Evolutionary conservation across 1,284 basidiomycete genomes (phyloP).

Genomic region (Megacollybia platyphylla): DNA sequence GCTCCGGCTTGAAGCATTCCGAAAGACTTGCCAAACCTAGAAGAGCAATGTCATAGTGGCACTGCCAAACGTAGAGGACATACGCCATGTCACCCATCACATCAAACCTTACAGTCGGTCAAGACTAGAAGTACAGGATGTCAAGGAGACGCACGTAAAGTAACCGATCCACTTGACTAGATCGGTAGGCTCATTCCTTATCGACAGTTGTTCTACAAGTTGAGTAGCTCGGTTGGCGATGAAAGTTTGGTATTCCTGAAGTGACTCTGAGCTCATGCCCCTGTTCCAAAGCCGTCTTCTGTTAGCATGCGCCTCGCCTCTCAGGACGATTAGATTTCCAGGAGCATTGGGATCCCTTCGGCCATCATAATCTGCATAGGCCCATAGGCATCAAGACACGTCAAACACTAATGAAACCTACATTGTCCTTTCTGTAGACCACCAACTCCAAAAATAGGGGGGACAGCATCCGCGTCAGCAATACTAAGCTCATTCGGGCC

Average conservation of each 20-base stretch:
- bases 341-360: slow-evolving; percentile 8
- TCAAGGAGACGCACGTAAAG: slow-evolving; percentile 30
- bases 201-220: slow-evolving; percentile 25
- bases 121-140: slow-evolving; percentile 1
- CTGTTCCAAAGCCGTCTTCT: slow-evolving; percentile 45
- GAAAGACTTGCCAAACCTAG: slow-evolving; percentile 8
- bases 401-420: slow-evolving; percentile 13
- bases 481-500: slow-evolving; percentile 17
- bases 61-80: slow-evolving; percentile 7
- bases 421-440: slow-evolving; percentile 40
- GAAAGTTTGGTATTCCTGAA: slow-evolving; percentile 40
- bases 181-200: slow-evolving; percentile 20
- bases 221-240: slow-evolving; percentile 28
- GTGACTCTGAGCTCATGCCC: slow-evolving; percentile 33
- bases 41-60: slow-evolving; percentile 4
- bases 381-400: background rate
- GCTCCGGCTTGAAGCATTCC: slow-evolving; percentile 19
- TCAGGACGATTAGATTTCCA: slow-evolving; percentile 14
- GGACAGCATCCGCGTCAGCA: slow-evolving; percentile 22
- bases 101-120: slow-evolving; percentile 30
- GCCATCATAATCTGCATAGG: background rate
- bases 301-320: slow-evolving; percentile 30
- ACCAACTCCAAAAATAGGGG: slow-evolving; percentile 27
- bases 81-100: slow-evolving; percentile 54
- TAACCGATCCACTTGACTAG: slow-evolving; percentile 36